phyloP scores from a whole-genome alignment of 2,329 filamentous ascomycete species.

The Xylaria sp. region DNA sequence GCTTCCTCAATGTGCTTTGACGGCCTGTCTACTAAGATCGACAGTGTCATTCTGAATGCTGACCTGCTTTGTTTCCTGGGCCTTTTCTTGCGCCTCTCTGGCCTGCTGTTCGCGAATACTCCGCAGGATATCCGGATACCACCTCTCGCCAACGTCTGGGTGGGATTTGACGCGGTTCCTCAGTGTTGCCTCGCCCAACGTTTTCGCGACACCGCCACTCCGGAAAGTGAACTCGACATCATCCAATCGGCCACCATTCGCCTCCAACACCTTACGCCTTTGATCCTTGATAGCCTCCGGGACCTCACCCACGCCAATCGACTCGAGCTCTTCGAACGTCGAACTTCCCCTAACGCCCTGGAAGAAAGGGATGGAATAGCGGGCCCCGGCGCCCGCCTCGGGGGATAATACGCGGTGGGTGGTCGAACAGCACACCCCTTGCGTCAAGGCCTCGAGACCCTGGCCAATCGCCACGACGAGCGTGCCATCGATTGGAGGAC shows the following conservation, averaged over 20 bases:
- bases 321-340: slow-evolving; percentile 80
- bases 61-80: slow-evolving; percentile 15
- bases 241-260: slow-evolving; percentile 67
- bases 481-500: slow-evolving; percentile 78
- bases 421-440: slow-evolving; percentile 83
- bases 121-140: slow-evolving; percentile 74
- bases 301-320: slow-evolving; percentile 65
- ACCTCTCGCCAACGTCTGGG: slow-evolving; percentile 85
- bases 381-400: slow-evolving; percentile 72
- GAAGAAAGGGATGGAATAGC: slow-evolving; percentile 88
- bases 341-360: slow-evolving; percentile 85
- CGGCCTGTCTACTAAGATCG: slow-evolving; percentile 44
- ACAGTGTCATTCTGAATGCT: slow-evolving; percentile 32
- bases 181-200: slow-evolving; percentile 83
- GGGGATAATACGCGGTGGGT: slow-evolving; percentile 87
- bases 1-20: slow-evolving; percentile 54
- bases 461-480: slow-evolving; percentile 90
- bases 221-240: slow-evolving; percentile 91
- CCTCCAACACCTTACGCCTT: slow-evolving; percentile 67
- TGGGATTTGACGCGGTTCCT: slow-evolving; percentile 88
- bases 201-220: slow-evolving; percentile 72
- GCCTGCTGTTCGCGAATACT: slow-evolving; percentile 70
- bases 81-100: slow-evolving; percentile 51
- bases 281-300: slow-evolving; percentile 72
- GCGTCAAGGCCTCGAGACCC: slow-evolving; percentile 85